A percentile compares a stretch with the other conserved stretches of the same genome.
These are phyloP conservation scores for Nissolia schottii DNA, from an alignment of 306 rosid genomes.

Conservation along the genomic window DNA sequence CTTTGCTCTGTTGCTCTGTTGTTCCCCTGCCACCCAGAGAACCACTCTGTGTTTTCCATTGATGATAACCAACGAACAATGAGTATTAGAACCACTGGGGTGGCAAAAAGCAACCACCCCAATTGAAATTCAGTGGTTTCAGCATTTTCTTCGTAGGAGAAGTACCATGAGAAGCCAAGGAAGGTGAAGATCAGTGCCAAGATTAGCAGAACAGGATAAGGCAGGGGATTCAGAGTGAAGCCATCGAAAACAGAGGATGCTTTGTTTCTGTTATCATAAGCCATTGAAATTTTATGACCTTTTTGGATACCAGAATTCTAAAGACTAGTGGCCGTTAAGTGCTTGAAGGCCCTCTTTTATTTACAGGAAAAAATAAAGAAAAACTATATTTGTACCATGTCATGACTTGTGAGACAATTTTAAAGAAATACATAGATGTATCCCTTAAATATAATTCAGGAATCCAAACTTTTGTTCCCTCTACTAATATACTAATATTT, in stretches of 20 bases:
- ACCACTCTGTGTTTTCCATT: conserved; percentile 45
- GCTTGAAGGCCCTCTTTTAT: not conserved
- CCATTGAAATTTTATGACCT: conserved; percentile 31
- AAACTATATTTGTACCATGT: no score
- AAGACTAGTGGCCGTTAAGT: not conserved
- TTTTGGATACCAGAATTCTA: not conserved
- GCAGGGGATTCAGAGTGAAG: conserved; percentile 62
- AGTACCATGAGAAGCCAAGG: conserved; percentile 64
- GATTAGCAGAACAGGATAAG: conserved; percentile 73
- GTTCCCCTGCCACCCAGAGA: conserved; percentile 45
- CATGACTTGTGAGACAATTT: no score
- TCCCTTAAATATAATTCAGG: no score
- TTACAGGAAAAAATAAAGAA: conserved; percentile 11
- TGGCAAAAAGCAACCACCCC: conserved; percentile 49
- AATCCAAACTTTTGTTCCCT: no score
- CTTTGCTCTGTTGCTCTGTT: conserved; percentile 37
- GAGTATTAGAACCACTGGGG: conserved; percentile 49
- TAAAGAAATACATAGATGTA: no score
- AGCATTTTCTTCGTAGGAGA: conserved; percentile 51
- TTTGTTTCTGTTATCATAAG: conserved; percentile 45
- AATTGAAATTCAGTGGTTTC: conserved; percentile 49
- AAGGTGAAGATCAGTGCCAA: conserved; percentile 55
- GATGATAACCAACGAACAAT: conserved; percentile 65
- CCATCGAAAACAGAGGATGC: conserved; percentile 47
- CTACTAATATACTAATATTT: no score